phyloP scores from a whole-genome alignment of 441 rosid genomes.

The Kokia cookei region DNA sequence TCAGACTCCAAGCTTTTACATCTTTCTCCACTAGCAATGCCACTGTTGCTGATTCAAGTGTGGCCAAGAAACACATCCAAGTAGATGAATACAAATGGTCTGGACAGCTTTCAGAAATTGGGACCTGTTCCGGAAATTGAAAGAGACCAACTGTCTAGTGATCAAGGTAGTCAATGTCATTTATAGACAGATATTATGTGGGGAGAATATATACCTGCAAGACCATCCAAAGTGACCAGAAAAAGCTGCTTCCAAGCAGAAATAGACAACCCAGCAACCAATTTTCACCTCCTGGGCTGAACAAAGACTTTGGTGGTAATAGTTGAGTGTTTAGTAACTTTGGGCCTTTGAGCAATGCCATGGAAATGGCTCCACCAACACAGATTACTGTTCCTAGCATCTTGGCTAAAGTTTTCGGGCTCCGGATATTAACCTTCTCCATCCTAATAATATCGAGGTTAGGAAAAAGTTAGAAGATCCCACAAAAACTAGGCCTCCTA shows the following conservation, averaged over 20 bases:
- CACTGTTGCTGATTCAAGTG: slow-evolving; percentile 41
- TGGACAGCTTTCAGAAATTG: slow-evolving; percentile 36
- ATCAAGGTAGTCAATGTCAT: not conserved
- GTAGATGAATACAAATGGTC: slow-evolving; percentile 49
- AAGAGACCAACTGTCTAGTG: not conserved
- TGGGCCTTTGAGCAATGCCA: slow-evolving; percentile 60
- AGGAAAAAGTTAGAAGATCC: not conserved
- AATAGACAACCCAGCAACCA: slow-evolving; percentile 52
- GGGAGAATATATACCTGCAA: slow-evolving; percentile 32
- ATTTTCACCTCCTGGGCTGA: slow-evolving; percentile 21
- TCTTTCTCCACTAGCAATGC: slow-evolving; percentile 36
- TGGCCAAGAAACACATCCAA: slow-evolving; percentile 53
- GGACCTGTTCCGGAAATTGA: slow-evolving; percentile 23
- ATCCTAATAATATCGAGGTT: slow-evolving; percentile 19
- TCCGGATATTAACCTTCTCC: slow-evolving; percentile 31
- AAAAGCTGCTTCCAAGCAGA: slow-evolving; percentile 37
- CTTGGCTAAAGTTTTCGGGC: slow-evolving; percentile 40
- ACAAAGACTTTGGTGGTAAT: slow-evolving; percentile 1
- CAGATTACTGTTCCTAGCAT: slow-evolving; percentile 44
- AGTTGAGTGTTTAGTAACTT: slow-evolving; percentile 31
- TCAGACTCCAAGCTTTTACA: slow-evolving; percentile 32
- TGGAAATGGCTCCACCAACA: slow-evolving; percentile 63
- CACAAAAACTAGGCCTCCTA: not conserved
- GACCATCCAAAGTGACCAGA: slow-evolving; percentile 62
- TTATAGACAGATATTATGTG: not conserved